A percentile compares a stretch with the other conserved stretches of the same genome.
Evolutionary conservation across 1,284 basidiomycete species (phyloP).

Genomic region (Ceratobasidium sp.): DNA sequence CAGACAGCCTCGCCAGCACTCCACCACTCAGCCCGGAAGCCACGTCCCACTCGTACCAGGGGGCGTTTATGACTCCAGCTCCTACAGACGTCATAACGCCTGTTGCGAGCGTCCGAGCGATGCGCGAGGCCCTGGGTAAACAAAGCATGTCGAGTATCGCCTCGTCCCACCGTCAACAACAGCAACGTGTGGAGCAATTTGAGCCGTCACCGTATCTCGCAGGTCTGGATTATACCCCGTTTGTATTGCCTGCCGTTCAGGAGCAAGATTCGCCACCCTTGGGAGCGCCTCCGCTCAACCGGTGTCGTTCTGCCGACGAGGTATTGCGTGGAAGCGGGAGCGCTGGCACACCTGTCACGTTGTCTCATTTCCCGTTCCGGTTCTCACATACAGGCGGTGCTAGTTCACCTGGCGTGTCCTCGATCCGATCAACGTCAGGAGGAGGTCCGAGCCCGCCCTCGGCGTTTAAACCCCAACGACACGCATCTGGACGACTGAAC

Average conservation of each 20-base stretch:
- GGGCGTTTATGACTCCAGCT: background rate
- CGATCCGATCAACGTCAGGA: background rate
- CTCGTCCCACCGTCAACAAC: constrained; percentile 11
- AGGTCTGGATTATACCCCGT: constrained; percentile 14
- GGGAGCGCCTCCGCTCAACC: background rate
- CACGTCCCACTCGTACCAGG: constrained; percentile 1
- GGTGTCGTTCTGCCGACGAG: constrained; percentile 5
- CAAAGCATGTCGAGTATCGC: constrained; percentile 9
- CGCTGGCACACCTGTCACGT: constrained; percentile 13
- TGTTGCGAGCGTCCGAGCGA: background rate
- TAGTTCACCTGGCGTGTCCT: background rate
- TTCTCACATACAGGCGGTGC: constrained; percentile 7
- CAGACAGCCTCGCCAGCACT: constrained; percentile 26
- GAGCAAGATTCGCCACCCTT: background rate
- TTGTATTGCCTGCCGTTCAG: background rate
- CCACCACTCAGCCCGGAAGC: constrained; percentile 27
- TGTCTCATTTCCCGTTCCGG: constrained; percentile 32
- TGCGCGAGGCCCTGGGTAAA: constrained; percentile 16
- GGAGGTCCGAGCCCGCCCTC: background rate
- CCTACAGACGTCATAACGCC: background rate
- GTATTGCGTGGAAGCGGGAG: background rate
- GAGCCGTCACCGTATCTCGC: constrained; percentile 13
- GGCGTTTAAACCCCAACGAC: background rate
- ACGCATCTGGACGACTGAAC: background rate
- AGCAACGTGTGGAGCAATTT: constrained; percentile 14